Evolutionary conservation across 176 grass and related monocot species (phyloP).

Genomic region (Aegilops bicornis): DNA sequence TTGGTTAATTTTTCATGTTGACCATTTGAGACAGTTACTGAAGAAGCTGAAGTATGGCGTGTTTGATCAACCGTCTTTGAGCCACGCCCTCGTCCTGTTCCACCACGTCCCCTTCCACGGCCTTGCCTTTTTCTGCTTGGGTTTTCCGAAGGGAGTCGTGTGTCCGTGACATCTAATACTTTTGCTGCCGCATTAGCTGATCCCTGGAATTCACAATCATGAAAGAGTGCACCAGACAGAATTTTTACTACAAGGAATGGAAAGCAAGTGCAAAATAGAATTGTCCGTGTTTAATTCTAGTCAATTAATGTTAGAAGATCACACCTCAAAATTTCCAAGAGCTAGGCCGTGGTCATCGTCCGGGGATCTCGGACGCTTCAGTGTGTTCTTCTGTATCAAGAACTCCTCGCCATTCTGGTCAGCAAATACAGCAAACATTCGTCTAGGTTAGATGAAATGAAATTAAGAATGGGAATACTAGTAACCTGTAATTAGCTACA

Average conservation of each 20-base stretch:
- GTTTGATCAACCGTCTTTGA: slow-evolving; percentile 73
- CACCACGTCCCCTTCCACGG: slow-evolving; percentile 82
- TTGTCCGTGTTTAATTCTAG: not conserved
- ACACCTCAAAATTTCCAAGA: slow-evolving; percentile 70
- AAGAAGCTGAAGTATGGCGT: slow-evolving; percentile 37
- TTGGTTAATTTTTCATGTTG: slow-evolving; percentile 64
- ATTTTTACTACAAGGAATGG: not conserved
- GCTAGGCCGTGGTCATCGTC: slow-evolving; percentile 40
- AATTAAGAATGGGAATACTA: not conserved
- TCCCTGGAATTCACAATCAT: slow-evolving; percentile 48
- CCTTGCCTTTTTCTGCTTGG: slow-evolving; percentile 76
- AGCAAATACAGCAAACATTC: slow-evolving; percentile 29
- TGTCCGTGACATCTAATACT: slow-evolving; percentile 50
- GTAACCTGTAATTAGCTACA: not conserved
- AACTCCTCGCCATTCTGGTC: slow-evolving; percentile 72
- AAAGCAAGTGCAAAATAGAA: slow-evolving; percentile 8
- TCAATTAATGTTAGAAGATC: slow-evolving; percentile 23
- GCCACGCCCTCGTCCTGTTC: slow-evolving; percentile 65
- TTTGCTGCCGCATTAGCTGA: slow-evolving; percentile 54
- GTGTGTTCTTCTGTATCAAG: slow-evolving; percentile 90
- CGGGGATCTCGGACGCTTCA: slow-evolving; percentile 68
- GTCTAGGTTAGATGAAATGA: not conserved
- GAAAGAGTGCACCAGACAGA: slow-evolving; percentile 22
- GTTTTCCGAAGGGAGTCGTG: slow-evolving; percentile 46
- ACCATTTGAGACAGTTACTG: slow-evolving; percentile 57